Base-by-base conservation (phyloP, 2,329 filamentous ascomycete genomes). In the Cryphonectria naterciae region DNA sequence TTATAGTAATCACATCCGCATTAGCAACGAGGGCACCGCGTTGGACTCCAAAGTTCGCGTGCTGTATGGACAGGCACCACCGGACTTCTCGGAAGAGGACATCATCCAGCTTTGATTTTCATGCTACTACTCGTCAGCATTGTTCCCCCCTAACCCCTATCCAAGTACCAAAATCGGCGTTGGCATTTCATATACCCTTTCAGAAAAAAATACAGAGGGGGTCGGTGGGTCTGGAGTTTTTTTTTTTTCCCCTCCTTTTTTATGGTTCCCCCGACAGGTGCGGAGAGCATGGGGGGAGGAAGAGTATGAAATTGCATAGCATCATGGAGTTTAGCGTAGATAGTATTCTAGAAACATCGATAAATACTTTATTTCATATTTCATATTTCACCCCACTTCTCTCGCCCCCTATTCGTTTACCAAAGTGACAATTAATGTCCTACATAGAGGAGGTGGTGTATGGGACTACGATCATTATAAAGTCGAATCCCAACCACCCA, bases 1-100 rank as follows among this genome's bases (percentile, higher is more conserved):
- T 64, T 92, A 94, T 79, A 95, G 91, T 78, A 89, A 93, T 71
- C 86, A 89, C 73, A 92, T 98, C 67, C 97, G 94, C 93, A 94
- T 98, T 78, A 97, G 93, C 76, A 98, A 98, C 80, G 92, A 97
- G 79, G 94, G 94, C 71, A 94, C 95, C 28, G 93, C 93, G 13
- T 84, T 98, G 75, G 94, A 98, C 82, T 92, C 90, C 69, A 94
- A 94, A 80, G 89, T 89, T 41, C 89, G 92, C 25, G 94, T 97
- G 6, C 89, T 97, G 52, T 98, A 96, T 80, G 92, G 92, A 74
- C 89, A 89, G 73, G 93, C 94, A 72, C 95, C 95, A 22, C 95
- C 95, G 0, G 94, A 97, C 81, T 97, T 97, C 78, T 94, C 92
- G 0, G 93, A 97, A 80, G 85, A 95, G 39, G 94, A 97, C 81